Base-by-base conservation (phyloP, 2,329 filamentous ascomycete species). In the Fusarium buharicum region DNA sequence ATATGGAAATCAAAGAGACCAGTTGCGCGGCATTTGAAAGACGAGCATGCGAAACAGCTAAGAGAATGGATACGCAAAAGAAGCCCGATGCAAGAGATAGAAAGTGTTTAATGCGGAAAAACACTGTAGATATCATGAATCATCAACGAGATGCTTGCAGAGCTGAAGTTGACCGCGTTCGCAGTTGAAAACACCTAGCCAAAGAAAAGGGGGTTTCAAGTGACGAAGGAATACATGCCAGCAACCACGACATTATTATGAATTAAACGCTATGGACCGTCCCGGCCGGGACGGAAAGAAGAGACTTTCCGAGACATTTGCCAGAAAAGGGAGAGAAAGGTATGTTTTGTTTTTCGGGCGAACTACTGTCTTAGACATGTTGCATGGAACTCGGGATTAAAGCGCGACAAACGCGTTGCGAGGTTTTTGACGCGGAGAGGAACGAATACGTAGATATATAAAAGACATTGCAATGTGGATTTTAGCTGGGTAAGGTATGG, bases 251-350 rank as follows among this genome's bases (percentile, higher is more conserved):
- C 27, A 50, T 40, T 33, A 34, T 33, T 8, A 5, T 50, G 33
- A 43, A 44, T 28, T 36, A 27, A 36, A 38, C 20, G 40, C 60
- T 39, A 56, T 45, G 55, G 49, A 46, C 37, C 60, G 60, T 61
- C 55, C 60, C 60, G 60, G 50, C 56, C 55, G 55, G 59, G 60
- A 50, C 49, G 60, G 60, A 53, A 64, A 46, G 37, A 48, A 47
- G 44, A 41, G 43, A 33, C 4, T 50, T 33, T 52, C 20, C 22
- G 38, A 64, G 61, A 64, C 46, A 64, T 38, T 40, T 9, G 37
- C 6, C 24, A 28, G 45, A 28, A 27, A 48, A 63, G 61, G 61
- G 55, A 22, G 13, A 24, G 47, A 36, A 34, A 53, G 44, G 10
- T 38, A 37, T 28, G 36, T 28, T 31, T 22, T 37, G 47, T 17